Evolutionary conservation across 192 early-diverging fungal species (phyloP), one percentile per base, ranked within the genome.

Genomic region (Coemansia sp.): DNA sequence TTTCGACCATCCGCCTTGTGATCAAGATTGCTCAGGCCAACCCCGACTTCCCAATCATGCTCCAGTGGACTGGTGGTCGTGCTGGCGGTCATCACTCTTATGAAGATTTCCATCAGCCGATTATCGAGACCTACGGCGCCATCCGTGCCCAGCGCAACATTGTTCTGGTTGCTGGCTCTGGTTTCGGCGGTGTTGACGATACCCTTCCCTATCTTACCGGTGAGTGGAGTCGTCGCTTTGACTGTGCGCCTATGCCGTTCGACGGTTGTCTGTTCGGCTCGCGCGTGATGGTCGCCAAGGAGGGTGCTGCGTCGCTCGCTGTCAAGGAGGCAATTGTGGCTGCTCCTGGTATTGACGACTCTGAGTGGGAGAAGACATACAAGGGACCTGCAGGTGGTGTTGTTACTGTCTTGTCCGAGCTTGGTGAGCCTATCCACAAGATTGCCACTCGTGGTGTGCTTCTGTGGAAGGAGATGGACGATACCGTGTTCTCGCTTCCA

Each of bases 381-480:
- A 87, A 87, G 73, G 86, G 88, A 9, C 86, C 89, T 11, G 84
- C 86, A 43, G 94, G 94, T 45, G 93, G 93, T 60, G 88, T 96
- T 60, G 84, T 96, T 59, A 96, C 94, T 33, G 94, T 94, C 53
- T 87, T 89, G 52, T 94, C 92, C 12, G 94, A 96, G 79, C 72
- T 96, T 45, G 94, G 94, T 45, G 94, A 96, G 70, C 94, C 94
- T 49, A 96, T 96, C 67, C 94, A 96, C 85, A 94, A 94, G 82
- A 86, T 96, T 56, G 94, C 94, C 56, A 96, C 90, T 55, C 89
- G 91, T 46, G 94, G 94, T 80, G 88, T 94, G 53, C 71, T 79
- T 59, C 81, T 96, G 52, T 96, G 94, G 94, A 91, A 90, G 74
- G 94, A 96, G 73, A 81, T 96, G 68, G 94, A 96, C 62, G 94